phyloP scores from a whole-genome alignment of 202 grass and related monocot genomes.

The Eragrostis tef region DNA sequence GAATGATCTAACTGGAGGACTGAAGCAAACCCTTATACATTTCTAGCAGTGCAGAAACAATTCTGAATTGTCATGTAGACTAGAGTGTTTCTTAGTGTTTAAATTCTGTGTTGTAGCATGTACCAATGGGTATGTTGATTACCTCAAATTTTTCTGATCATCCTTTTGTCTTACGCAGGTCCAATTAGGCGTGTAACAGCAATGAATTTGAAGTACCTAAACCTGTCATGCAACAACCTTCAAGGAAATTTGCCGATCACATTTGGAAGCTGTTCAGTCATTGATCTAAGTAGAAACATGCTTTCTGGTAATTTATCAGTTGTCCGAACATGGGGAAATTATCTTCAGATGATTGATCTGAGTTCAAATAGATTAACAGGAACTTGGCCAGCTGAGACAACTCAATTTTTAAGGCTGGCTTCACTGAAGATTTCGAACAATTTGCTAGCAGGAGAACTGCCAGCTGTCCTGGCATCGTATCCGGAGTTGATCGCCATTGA shows the following conservation, averaged over 20 bases:
- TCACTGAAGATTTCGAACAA: constrained; percentile 80
- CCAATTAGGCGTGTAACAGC: constrained; percentile 76
- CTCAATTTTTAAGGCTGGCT: constrained; percentile 82
- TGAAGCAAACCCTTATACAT: not conserved
- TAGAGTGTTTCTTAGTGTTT: not conserved
- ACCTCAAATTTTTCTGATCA: constrained; percentile 27
- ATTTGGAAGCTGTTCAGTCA: constrained; percentile 73
- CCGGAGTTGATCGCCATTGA: constrained; percentile 73
- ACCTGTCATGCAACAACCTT: constrained; percentile 77
- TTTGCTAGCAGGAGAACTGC: constrained; percentile 67
- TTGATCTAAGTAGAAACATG: constrained; percentile 86
- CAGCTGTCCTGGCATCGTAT: constrained; percentile 71
- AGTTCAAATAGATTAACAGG: constrained; percentile 78
- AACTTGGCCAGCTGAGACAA: constrained; percentile 76
- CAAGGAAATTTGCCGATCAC: constrained; percentile 80
- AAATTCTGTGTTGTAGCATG: constrained; percentile 7
- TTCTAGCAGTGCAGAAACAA: not conserved
- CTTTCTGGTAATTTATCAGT: constrained; percentile 79
- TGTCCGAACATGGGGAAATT: constrained; percentile 83
- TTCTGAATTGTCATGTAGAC: not conserved
- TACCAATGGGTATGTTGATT: constrained; percentile 30
- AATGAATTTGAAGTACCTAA: constrained; percentile 73
- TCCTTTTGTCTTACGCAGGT: constrained; percentile 55
- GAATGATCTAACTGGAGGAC: not conserved
- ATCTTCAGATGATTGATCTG: constrained; percentile 76